These are phyloP conservation scores for Fraxinus quadrangulata DNA, from an alignment of 257 asterid species.

Conservation along the genomic window DNA sequence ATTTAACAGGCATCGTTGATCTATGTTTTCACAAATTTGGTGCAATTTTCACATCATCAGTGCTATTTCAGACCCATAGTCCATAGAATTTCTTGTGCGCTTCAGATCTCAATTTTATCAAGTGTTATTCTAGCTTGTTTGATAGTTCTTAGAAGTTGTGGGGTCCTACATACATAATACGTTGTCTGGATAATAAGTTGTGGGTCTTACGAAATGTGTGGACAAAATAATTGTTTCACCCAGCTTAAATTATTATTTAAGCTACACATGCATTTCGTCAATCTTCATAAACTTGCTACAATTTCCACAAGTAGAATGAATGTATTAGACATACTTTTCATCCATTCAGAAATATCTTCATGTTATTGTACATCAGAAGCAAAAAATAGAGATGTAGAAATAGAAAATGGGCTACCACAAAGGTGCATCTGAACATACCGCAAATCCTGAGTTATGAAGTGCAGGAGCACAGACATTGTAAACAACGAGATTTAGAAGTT, in stretches of 20 bases:
- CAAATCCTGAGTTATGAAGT: conserved; percentile 96
- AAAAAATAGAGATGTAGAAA: not conserved
- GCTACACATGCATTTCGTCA: too few species aligned
- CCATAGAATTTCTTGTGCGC: not conserved
- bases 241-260: too few species aligned
- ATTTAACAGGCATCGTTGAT: conserved; percentile 12
- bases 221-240: too few species aligned
- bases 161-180: too few species aligned
- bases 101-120: not conserved
- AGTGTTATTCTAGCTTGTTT: not conserved
- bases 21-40: conserved; percentile 9
- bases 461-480: conserved; percentile 80
- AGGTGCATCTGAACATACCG: conserved; percentile 58
- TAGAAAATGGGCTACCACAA: not conserved
- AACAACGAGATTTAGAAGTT: conserved; percentile 78
- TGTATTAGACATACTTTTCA: not conserved
- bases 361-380: not conserved
- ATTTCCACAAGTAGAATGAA: conserved; percentile 12
- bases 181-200: too few species aligned
- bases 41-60: not conserved
- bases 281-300: conserved; percentile 12
- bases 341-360: conserved; percentile 1
- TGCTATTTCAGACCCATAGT: not conserved
- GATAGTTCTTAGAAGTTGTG: too few species aligned
- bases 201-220: too few species aligned